Evolutionary conservation across 2,329 filamentous ascomycete genomes (phyloP).

Genomic region (Sordariomycetes sp.): DNA sequence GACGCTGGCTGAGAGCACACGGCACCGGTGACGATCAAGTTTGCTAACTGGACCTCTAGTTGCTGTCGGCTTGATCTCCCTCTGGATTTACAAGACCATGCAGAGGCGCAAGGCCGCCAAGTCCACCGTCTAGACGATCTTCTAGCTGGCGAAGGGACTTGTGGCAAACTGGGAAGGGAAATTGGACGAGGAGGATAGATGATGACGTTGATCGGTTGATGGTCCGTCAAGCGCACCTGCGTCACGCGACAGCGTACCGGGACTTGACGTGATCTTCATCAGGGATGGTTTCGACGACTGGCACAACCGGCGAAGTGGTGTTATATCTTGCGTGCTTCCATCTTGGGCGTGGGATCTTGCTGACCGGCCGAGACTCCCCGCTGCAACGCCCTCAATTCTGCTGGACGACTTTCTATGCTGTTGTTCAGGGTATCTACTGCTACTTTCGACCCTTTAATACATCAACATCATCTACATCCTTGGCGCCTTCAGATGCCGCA

Average conservation of each 20-base stretch:
- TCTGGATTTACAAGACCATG: slow-evolving; percentile 22
- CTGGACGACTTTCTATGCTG: not conserved
- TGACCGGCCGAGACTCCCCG: not conserved
- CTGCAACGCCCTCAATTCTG: not conserved
- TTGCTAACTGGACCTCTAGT: slow-evolving; percentile 17
- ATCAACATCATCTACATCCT: no score
- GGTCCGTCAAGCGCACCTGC: not conserved
- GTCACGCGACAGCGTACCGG: not conserved
- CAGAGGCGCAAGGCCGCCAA: slow-evolving; percentile 22
- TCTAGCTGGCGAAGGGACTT: not conserved
- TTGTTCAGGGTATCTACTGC: slow-evolving; percentile 4
- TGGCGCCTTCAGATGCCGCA: no score
- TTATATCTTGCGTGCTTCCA: not conserved
- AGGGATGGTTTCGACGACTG: slow-evolving; percentile 1
- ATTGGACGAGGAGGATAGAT: not conserved
- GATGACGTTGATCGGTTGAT: not conserved
- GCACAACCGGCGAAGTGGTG: slow-evolving; percentile 8
- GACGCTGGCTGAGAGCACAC: no score
- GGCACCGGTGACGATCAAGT: not conserved
- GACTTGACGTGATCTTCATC: not conserved
- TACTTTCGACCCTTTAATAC: no score
- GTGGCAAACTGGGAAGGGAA: not conserved
- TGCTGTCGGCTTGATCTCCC: slow-evolving; percentile 17
- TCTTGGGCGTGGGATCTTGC: not conserved
- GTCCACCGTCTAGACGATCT: slow-evolving; percentile 11